These are phyloP conservation scores for Astrothelium subdiscretum DNA, from an alignment of 495 filamentous ascomycete genomes.

Conservation along the genomic window DNA sequence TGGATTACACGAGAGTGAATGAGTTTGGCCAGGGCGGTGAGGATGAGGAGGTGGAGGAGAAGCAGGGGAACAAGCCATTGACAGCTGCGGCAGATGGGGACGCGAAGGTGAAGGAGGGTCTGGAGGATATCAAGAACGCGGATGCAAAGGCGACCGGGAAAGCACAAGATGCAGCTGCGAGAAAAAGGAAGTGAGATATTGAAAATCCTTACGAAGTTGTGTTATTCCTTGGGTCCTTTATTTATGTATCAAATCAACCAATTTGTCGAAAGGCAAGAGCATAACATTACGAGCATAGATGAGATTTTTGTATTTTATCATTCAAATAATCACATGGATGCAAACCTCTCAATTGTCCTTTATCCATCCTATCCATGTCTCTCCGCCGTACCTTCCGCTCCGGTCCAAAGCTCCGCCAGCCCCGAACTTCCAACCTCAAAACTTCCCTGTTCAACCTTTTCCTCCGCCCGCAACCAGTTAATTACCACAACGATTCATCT, in stretches of 20 bases:
- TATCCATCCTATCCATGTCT: no score
- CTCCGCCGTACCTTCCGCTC: no score
- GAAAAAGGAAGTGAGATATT: conserved; percentile 8
- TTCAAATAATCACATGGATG: no score
- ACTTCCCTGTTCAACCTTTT: not conserved
- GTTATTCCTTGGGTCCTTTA: no score
- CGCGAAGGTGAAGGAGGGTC: conserved; percentile 31
- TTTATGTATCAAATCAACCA: no score
- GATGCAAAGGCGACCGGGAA: conserved; percentile 24
- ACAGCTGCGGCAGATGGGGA: conserved; percentile 20
- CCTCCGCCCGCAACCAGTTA: not conserved
- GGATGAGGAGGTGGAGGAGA: conserved; percentile 60
- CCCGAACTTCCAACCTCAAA: no score
- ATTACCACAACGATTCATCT: not conserved
- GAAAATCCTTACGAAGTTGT: no score
- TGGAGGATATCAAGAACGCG: conserved; percentile 16
- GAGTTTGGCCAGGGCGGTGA: conserved; percentile 95
- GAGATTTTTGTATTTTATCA: no score
- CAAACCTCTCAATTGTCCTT: no score
- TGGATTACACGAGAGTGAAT: conserved; percentile 87
- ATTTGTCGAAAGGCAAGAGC: no score
- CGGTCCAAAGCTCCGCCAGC: not conserved
- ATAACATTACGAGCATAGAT: no score
- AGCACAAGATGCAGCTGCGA: conserved; percentile 26
- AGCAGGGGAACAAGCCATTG: conserved; percentile 26